Base-by-base conservation (phyloP, 306 rosid species). In the Trifolium dubium region DNA sequence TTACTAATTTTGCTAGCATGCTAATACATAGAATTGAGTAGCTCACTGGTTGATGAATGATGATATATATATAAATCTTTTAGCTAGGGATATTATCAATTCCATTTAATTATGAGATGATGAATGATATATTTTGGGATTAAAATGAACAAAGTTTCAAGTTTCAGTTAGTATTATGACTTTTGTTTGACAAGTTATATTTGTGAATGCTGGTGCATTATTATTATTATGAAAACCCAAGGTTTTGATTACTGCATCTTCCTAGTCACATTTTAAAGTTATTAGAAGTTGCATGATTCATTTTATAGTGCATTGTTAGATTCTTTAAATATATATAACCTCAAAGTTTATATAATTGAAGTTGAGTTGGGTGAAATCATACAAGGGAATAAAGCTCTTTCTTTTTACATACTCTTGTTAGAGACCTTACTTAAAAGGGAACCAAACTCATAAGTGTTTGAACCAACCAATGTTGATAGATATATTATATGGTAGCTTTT, bases 21-120 rank as follows among this genome's bases (percentile, higher is more conserved):
- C 74, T 56, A 58, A 59, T 84, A 50, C 56, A 15, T 82, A 81
- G 85, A 85, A 15, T 49, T 68, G 70, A 63, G 71, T 39, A 54
- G 81, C 78, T 54, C 65, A 56, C 66, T 28, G 8, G 47, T 54
- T 67, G 17, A 31, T 68, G 17, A 31, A n/a, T n/a, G n/a, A n/a
- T n/a, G n/a, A n/a, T n/a, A n/a, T 68, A 69, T 69, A 41, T 40
- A 15, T 76, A 70, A 67, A 73, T 40, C 29, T 67, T 55, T 1
- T 32, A 23, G 23, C 23, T 23, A 11, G 31, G 78, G 76, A 18
- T 50, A 35, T 61, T 75, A 55, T 69, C 51, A 37, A 32, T 30
- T 63, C 72, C 34, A 61, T 60, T 19, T 64, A 68, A 41, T 18
- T 17, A 2, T 5, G 23, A 23, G 23, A 23, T 23, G 44, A 35